These are phyloP conservation scores for Candida oleophila DNA, from an alignment of 805 yeast species.

Conservation along the genomic window DNA sequence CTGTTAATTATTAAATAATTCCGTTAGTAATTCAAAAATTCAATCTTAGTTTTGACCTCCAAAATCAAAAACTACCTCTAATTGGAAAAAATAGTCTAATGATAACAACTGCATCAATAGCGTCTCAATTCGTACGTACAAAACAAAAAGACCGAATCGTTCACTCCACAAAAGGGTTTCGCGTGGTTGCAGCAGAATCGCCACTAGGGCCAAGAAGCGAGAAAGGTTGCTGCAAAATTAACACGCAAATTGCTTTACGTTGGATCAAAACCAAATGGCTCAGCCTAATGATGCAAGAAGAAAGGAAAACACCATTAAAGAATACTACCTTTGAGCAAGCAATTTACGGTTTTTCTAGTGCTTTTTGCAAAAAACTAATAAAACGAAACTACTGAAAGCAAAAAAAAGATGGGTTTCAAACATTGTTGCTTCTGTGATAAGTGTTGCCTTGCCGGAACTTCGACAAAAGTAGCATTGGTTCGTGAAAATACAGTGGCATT, in stretches of 20 bases:
- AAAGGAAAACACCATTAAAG: background rate
- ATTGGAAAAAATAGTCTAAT: too few relatives aligned
- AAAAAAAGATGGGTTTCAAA: background rate
- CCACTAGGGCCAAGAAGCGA: background rate
- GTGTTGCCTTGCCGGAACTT: background rate
- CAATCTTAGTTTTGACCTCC: background rate
- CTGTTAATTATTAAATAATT: too few relatives aligned
- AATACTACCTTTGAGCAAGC: background rate
- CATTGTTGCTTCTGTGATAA: background rate
- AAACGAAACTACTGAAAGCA: conserved; percentile 3
- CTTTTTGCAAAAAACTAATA: background rate
- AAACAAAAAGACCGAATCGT: background rate
- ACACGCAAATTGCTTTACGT: background rate
- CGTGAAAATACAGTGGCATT: background rate
- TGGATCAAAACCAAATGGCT: background rate
- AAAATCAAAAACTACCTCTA: too few relatives aligned
- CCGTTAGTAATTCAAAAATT: background rate
- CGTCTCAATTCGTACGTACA: background rate
- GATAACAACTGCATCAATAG: too few relatives aligned
- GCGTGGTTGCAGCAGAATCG: background rate
- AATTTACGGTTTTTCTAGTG: background rate
- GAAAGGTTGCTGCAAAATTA: background rate
- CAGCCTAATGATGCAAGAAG: background rate
- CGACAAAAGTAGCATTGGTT: background rate
- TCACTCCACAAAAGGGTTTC: background rate